Evolutionary conservation across 306 rosid species (phyloP).

Genomic region (Begonia masoniana): DNA sequence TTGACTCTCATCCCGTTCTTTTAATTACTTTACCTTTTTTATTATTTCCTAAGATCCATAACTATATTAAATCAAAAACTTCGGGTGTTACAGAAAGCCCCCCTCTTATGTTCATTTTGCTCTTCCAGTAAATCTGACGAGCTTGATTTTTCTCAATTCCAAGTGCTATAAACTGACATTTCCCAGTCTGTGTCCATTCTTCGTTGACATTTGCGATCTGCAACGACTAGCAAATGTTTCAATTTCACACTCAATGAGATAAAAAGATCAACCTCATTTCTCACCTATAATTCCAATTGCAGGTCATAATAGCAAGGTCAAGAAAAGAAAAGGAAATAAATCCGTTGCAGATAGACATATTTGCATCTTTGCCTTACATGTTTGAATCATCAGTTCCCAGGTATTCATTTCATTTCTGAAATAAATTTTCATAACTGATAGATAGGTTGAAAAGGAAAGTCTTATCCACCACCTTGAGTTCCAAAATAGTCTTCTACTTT

Average conservation of each 20-base stretch:
- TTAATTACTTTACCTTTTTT: too few relatives aligned
- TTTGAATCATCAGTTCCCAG: not conserved
- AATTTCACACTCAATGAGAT: not conserved
- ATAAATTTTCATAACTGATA: not conserved
- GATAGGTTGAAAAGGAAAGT: not conserved
- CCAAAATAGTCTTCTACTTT: too few relatives aligned
- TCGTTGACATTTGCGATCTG: too few relatives aligned
- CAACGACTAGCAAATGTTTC: too few relatives aligned
- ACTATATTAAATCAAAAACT: too few relatives aligned
- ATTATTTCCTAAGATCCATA: too few relatives aligned
- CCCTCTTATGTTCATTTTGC: not conserved
- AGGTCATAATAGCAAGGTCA: not conserved
- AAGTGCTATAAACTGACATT: too few relatives aligned
- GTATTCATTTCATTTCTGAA: not conserved
- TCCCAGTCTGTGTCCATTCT: too few relatives aligned
- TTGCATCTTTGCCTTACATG: not conserved
- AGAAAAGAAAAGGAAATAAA: not conserved
- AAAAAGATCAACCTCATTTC: not conserved
- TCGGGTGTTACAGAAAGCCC: too few relatives aligned
- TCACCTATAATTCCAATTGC: not conserved
- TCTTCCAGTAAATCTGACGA: not conserved
- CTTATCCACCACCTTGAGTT: not conserved
- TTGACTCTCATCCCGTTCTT: too few relatives aligned
- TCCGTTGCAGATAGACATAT: not conserved
- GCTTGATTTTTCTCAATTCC: too few relatives aligned